These are phyloP conservation scores for Rhodotorula sp. DNA, from an alignment of 1,284 basidiomycete species.

Conservation along the genomic window DNA sequence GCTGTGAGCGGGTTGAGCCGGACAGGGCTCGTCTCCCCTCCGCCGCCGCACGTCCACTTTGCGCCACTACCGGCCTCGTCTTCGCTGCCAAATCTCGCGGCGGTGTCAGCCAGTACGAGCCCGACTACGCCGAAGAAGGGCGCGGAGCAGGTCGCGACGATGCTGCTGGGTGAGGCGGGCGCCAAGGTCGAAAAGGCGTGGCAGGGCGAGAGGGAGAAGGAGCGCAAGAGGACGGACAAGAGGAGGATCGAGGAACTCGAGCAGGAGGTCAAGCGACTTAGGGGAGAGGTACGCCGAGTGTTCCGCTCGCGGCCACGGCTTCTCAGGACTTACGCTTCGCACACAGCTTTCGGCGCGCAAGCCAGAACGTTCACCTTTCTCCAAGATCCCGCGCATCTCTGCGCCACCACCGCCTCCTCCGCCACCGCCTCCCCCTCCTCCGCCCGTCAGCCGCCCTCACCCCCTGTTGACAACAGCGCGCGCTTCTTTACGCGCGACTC, in stretches of 20 bases:
- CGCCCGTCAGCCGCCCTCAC: slow-evolving; percentile 9
- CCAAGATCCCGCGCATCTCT: slow-evolving; percentile 5
- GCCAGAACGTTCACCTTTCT: background rate
- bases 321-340: background rate
- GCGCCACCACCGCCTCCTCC: slow-evolving; percentile 11
- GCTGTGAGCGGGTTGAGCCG: background rate
- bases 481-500: slow-evolving; percentile 10
- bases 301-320: background rate
- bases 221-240: background rate
- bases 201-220: slow-evolving; percentile 6
- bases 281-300: slow-evolving; percentile 6
- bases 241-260: slow-evolving; percentile 19
- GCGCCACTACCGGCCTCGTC: background rate
- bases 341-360: slow-evolving; percentile 10
- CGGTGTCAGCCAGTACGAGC: background rate
- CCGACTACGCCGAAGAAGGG: background rate
- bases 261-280: slow-evolving; percentile 12
- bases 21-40: background rate
- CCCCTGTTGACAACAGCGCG: slow-evolving; percentile 20
- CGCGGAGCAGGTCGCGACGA: background rate
- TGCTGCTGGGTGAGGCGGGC: background rate
- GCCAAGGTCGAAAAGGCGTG: background rate
- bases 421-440: slow-evolving; percentile 11
- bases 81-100: background rate
- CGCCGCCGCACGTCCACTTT: background rate